Evolutionary conservation across 2,329 filamentous ascomycete species (phyloP), one percentile per base, ranked within the genome.

Genomic region (Berkeleyomyces rouxiae): DNA sequence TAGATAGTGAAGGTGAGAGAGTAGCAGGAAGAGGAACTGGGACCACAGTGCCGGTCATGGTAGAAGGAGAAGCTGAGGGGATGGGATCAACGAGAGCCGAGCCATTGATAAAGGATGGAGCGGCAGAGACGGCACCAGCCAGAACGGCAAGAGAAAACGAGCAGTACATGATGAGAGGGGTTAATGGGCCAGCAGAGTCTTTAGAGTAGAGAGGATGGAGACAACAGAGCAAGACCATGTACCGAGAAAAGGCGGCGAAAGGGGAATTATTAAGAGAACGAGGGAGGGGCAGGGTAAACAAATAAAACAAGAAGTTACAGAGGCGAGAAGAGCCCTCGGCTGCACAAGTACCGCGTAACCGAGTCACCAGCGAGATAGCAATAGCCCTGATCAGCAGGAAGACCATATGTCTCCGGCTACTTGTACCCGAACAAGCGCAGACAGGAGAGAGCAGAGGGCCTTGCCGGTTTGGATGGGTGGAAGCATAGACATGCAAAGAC

Each of bases 141-240:
- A 63, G 47, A 16, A 40, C 58, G 37, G 58, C 13, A 13, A 63
- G 40, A 40, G 47, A 51, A n/a, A 60, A n/a, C 31, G 39, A 58
- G 58, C 61, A 63, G 40, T 59, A 58, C 62, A 63, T 63, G n/a
- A 3, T 61, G 47, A 49, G 13, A 23, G 23, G 23, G 23, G 23
- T 23, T 23, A 23, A 23, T 23, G 23, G 23, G 23, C 23, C 23
- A 23, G 23, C 23, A 23, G 23, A 23, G 23, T 23, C 23, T 23
- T 23, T 23, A 1, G 23, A 49, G 37, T 36, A 58, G 10, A 49
- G 23, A 23, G 7, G 23, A 49, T n/a, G 11, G 46, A 49, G n/a
- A 16, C n/a, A 49, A 49, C n/a, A 49, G 7, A 23, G 7, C 9
- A 55, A 39, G 23, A 43, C 7, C 11, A 23, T 43, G 16, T 37